A percentile compares a stretch with the other conserved stretches of the same genome.
phyloP scores from a whole-genome alignment of 805 yeast genomes.

The Henningerozyma blattae region DNA sequence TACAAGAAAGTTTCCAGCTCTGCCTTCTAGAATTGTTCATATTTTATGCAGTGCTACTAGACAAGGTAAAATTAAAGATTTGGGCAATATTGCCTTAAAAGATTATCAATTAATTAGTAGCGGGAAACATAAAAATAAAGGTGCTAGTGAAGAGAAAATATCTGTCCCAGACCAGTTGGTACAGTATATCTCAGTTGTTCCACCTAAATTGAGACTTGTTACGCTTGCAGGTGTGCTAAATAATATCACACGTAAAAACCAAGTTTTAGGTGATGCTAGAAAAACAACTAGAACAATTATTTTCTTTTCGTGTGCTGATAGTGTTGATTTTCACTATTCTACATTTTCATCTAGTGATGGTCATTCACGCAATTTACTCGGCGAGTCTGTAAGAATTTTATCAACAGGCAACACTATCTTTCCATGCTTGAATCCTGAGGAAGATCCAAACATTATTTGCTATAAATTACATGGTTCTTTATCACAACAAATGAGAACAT shows the following conservation, averaged over 20 bases:
- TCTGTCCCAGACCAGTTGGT: slow-evolving; percentile 84
- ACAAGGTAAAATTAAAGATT: slow-evolving; percentile 63
- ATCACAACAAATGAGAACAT: slow-evolving; percentile 69
- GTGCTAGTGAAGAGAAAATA: slow-evolving; percentile 42
- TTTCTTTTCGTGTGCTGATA: slow-evolving; percentile 87
- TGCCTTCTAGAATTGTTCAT: slow-evolving; percentile 65
- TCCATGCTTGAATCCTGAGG: slow-evolving; percentile 25
- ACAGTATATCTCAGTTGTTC: slow-evolving; percentile 74
- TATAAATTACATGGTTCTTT: slow-evolving; percentile 85
- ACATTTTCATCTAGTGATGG: slow-evolving; percentile 50
- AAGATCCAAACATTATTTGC: slow-evolving; percentile 32
- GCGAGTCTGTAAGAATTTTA: slow-evolving; percentile 24
- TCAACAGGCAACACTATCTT: slow-evolving; percentile 19
- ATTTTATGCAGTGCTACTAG: slow-evolving; percentile 92
- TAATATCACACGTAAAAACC: slow-evolving; percentile 28
- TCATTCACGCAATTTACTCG: slow-evolving; percentile 23
- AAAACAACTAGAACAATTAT: slow-evolving; percentile 53
- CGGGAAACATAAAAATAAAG: slow-evolving; percentile 12
- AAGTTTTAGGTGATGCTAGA: slow-evolving; percentile 7
- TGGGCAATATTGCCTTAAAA: slow-evolving; percentile 67
- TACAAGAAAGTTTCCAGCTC: slow-evolving; percentile 32
- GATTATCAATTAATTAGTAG: slow-evolving; percentile 59
- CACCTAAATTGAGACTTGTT: slow-evolving; percentile 84
- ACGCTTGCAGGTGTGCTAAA: slow-evolving; percentile 59
- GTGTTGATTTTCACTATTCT: slow-evolving; percentile 87